Percentiles rank a stretch among this genome's conserved stretches.
These are phyloP conservation scores for Recurvomyces mirabilis DNA, from an alignment of 495 filamentous ascomycete genomes.

Conservation along the genomic window DNA sequence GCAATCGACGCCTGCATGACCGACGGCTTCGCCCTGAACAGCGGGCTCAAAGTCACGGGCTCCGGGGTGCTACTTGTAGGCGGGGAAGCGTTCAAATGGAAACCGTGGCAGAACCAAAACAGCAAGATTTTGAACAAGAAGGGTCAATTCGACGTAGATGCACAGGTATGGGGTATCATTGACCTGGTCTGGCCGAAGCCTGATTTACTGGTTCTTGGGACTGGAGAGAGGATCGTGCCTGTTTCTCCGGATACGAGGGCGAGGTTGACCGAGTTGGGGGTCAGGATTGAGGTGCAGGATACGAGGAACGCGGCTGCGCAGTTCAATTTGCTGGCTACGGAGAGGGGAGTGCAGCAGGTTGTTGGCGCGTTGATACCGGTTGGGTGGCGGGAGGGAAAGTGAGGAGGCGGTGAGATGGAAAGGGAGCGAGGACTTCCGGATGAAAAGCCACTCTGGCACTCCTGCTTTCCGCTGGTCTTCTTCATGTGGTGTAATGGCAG, in stretches of 20 bases:
- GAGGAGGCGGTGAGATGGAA: not conserved
- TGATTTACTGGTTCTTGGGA: constrained; percentile 79
- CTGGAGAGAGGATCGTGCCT: constrained; percentile 63
- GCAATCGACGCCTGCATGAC: constrained; percentile 65
- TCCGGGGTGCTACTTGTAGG: constrained; percentile 65
- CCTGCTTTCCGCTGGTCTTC: no score
- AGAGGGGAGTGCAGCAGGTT: constrained; percentile 53
- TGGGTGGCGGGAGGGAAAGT: constrained; percentile 44
- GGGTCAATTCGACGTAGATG: constrained; percentile 68
- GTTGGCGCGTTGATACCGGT: constrained; percentile 84
- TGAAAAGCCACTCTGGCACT: no score
- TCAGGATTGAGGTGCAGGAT: constrained; percentile 81
- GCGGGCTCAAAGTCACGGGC: constrained; percentile 52
- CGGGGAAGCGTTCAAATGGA: constrained; percentile 81
- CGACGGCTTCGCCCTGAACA: constrained; percentile 75
- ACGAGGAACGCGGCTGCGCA: constrained; percentile 89
- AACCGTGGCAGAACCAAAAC: constrained; percentile 51
- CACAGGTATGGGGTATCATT: constrained; percentile 65
- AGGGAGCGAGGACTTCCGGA: no score
- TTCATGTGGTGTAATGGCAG: no score
- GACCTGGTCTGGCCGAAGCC: constrained; percentile 80
- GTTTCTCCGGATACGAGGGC: constrained; percentile 62
- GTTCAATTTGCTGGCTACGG: constrained; percentile 56
- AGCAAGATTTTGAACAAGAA: constrained; percentile 51
- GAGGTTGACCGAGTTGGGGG: constrained; percentile 63